Base-by-base conservation (phyloP, 23 red algal genomes). In the Gracilaria domingensis region DNA sequence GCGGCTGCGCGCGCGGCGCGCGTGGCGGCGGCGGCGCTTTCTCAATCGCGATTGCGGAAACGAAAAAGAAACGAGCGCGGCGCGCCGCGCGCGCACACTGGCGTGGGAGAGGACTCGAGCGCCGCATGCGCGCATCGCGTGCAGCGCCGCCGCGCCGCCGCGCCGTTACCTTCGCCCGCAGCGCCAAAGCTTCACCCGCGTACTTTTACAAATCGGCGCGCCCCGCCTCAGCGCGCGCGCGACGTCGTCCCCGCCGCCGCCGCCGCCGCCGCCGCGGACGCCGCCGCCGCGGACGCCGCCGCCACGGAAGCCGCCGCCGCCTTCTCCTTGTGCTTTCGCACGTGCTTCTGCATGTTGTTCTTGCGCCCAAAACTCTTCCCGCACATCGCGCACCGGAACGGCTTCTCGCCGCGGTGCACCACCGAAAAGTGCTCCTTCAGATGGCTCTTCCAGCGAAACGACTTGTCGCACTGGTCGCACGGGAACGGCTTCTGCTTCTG, bases 381-480 rank as follows among this genome's bases (percentile, higher is more conserved):
- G 45, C 87, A 91, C 58, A 75, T 79, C 11, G 80, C 13, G 56
- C 87, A 91, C 24, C 32, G 18, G 60, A 82, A 91, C 73, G 87
- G 87, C 75, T 81, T 80, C 75, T 91, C 87, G 58, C 87, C 87
- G 44, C 57, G 79, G n/a, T 91, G 87, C 59, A 66, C 59, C 72
- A 91, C 87, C 40, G 61, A 80, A 55, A 80, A 49, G 48, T 91
- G 87, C 76, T 91, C 87, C 12, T 37, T n/a, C 47, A 91, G 58
- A 29, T 91, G 87, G 42, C 87, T 91, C 25, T 81, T 69, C 87
- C 87, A 91, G n/a, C 87, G 87, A 60, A 91, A 91, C 28, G 75
- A 30, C 33, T 80, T 81, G 30, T 16, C 75, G 24, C 87, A 91
- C 23, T 81, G 33, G 5, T 70, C 60, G 33, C 87, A 91, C 28